Evolutionary conservation across 805 yeast species (phyloP).

Genomic region (Alloascoidea africana): DNA sequence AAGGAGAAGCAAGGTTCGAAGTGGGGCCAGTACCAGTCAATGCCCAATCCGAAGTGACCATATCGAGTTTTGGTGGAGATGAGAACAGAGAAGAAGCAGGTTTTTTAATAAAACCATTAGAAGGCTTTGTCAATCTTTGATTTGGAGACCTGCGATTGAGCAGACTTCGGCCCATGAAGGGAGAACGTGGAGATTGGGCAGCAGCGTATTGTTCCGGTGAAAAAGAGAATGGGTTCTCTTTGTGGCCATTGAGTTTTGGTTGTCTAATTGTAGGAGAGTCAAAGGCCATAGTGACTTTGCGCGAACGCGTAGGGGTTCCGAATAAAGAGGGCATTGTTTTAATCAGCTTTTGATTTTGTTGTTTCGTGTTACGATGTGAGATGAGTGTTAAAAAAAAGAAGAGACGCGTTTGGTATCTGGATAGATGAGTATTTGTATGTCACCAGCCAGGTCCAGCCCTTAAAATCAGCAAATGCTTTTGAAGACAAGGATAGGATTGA

Average conservation of each 20-base stretch:
- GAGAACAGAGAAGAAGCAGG: conserved; percentile 20
- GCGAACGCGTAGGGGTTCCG: background rate
- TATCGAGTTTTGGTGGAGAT: conserved; percentile 23
- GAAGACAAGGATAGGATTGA: background rate
- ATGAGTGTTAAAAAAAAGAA: no score
- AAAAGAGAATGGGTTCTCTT: background rate
- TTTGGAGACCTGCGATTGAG: background rate
- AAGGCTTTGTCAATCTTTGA: conserved; percentile 3
- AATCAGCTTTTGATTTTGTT: background rate
- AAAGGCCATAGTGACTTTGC: background rate
- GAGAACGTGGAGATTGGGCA: conserved; percentile 1
- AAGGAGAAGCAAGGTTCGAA: conserved; percentile 17
- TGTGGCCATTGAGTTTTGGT: background rate
- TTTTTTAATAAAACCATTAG: conserved; percentile 7
- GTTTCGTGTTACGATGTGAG: no score
- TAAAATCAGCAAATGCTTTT: background rate
- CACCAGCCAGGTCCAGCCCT: background rate
- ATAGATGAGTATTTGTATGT: no score
- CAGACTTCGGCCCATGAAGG: background rate
- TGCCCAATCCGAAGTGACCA: conserved; percentile 24
- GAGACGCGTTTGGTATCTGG: no score
- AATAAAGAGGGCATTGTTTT: background rate
- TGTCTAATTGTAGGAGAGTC: conserved; percentile 1
- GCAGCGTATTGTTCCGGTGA: background rate
- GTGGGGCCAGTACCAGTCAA: conserved; percentile 17